Evolutionary conservation across 495 filamentous ascomycete species (phyloP).

Genomic region (Viridothelium virens): DNA sequence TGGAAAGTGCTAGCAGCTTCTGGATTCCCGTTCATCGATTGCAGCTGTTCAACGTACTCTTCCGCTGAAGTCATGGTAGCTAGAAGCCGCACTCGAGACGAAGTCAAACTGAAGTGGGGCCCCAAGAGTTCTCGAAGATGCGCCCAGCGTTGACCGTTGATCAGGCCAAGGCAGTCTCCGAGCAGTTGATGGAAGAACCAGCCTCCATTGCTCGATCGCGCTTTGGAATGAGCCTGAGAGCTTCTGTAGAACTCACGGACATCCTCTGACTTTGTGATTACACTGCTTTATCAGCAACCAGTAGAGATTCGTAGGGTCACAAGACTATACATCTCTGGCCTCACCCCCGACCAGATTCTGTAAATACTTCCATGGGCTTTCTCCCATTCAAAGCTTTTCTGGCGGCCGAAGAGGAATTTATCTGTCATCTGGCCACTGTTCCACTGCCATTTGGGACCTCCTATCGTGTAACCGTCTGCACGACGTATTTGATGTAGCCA

Average conservation of each 20-base stretch:
- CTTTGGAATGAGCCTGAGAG: constrained; percentile 7
- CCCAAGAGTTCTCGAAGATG: not conserved
- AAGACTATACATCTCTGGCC: not conserved
- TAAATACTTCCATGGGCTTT: not conserved
- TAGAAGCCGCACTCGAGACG: not conserved
- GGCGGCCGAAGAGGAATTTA: not conserved
- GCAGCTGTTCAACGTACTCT: not conserved
- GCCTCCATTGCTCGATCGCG: constrained; percentile 21
- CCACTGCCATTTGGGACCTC: not conserved
- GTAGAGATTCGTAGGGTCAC: too few relatives aligned
- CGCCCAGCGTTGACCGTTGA: constrained; percentile 27
- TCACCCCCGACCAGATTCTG: not conserved
- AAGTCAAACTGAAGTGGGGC: not conserved
- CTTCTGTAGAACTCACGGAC: not conserved
- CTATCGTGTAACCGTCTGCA: not conserved
- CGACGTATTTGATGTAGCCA: not conserved
- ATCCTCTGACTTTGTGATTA: not conserved
- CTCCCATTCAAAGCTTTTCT: not conserved
- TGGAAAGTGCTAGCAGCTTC: too few relatives aligned
- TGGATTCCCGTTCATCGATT: too few relatives aligned
- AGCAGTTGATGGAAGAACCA: constrained; percentile 34
- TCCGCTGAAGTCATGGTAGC: not conserved
- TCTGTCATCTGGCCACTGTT: not conserved
- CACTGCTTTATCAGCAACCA: not conserved
- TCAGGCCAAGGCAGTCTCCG: constrained; percentile 36